Percentiles rank a stretch among this genome's conserved stretches.
Conservation (phyloP, 2,329 filamentous ascomycete genomes). For the Alternaria rosae region DNA sequence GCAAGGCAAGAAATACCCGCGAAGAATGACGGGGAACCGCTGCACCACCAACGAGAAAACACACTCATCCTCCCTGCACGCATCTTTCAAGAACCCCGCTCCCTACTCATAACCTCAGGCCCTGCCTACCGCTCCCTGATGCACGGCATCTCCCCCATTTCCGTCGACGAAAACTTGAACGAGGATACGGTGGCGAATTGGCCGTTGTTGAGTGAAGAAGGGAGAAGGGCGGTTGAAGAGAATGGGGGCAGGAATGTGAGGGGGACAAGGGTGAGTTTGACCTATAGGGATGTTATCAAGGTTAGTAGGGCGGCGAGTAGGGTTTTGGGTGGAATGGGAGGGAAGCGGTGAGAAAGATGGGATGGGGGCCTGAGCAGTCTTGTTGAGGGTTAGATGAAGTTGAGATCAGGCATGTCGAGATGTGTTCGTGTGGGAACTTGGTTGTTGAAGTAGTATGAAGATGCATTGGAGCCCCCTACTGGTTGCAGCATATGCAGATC, state of each 20-base stretch:
- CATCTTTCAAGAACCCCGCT: constrained; percentile 85
- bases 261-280: constrained; percentile 73
- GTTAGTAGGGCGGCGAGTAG: constrained; percentile 44
- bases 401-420: no score
- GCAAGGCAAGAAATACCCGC: not conserved
- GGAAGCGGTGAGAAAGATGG: no score
- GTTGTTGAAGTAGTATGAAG: not conserved
- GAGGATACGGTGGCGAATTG: constrained; percentile 71
- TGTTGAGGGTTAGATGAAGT: no score
- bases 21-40: no score
- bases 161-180: constrained; percentile 70
- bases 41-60: not conserved
- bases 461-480: not conserved
- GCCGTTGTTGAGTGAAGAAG: constrained; percentile 64
- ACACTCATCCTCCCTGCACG: constrained; percentile 45
- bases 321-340: constrained; percentile 36
- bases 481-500: not conserved
- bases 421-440: no score
- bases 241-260: constrained; percentile 65
- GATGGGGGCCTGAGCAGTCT: no score
- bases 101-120: constrained; percentile 75
- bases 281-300: constrained; percentile 81
- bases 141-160: constrained; percentile 74
- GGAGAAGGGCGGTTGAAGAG: constrained; percentile 42
- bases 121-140: constrained; percentile 74